Conservation (phyloP, 805 yeast genomes). For the Candida cerambycidarum region DNA sequence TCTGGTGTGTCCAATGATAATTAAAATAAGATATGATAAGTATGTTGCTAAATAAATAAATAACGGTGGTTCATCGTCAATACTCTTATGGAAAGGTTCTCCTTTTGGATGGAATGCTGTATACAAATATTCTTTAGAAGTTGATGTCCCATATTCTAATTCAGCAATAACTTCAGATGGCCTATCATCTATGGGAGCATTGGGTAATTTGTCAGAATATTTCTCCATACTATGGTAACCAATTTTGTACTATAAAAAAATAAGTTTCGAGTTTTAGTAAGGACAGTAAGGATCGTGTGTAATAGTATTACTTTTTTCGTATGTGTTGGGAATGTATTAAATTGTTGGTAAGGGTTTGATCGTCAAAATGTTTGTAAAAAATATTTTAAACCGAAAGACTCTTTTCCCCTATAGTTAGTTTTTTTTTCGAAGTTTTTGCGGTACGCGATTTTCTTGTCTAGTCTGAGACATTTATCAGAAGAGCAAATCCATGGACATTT, state of each 20-base stretch:
- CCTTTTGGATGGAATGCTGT: slow-evolving; percentile 56
- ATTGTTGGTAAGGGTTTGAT: no score
- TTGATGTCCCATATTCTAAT: slow-evolving; percentile 70
- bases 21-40: slow-evolving; percentile 76
- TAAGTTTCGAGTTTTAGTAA: no score
- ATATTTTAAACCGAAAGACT: no score
- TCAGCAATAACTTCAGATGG: slow-evolving; percentile 41
- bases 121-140: slow-evolving; percentile 64
- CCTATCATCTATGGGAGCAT: slow-evolving; percentile 38
- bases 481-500: no score
- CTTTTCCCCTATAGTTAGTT: slow-evolving; percentile 6
- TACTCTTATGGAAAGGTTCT: slow-evolving; percentile 60
- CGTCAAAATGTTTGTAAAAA: no score
- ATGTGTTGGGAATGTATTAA: no score
- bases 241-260: no score
- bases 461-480: not conserved
- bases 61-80: slow-evolving; percentile 86
- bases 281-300: no score
- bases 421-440: not conserved
- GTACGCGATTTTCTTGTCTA: slow-evolving; percentile 3
- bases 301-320: no score
- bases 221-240: slow-evolving; percentile 1
- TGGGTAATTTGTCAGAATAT: slow-evolving; percentile 26
- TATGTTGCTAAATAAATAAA: slow-evolving; percentile 78
- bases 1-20: slow-evolving; percentile 84